Conservation (phyloP, 257 asterid species). For the Gardenia jasminoides region DNA sequence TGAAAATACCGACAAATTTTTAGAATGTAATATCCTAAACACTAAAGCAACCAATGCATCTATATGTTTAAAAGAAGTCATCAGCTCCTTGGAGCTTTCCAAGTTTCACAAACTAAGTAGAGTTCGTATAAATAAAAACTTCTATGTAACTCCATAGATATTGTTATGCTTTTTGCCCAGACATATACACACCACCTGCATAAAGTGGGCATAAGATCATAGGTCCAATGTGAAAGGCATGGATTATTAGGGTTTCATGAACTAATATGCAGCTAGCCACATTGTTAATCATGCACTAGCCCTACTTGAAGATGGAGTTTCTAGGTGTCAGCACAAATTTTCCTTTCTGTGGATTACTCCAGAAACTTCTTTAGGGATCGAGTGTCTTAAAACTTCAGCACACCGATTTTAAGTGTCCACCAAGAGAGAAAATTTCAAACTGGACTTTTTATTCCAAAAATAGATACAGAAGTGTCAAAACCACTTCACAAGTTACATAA, state of each 20-base stretch:
- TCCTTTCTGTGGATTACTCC: background rate
- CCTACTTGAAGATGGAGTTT: background rate
- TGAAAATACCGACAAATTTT: background rate
- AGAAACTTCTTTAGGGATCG: background rate
- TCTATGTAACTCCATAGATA: background rate
- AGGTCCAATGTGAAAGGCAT: background rate
- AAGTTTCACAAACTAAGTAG: background rate
- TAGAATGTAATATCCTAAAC: background rate
- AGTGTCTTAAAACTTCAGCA: background rate
- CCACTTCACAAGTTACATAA: background rate
- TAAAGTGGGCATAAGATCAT: background rate
- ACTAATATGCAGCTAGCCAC: background rate
- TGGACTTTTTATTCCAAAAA: background rate
- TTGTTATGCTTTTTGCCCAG: background rate
- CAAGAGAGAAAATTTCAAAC: background rate
- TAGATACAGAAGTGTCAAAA: background rate
- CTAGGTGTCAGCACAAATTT: background rate
- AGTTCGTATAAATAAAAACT: background rate
- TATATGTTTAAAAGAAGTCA: background rate
- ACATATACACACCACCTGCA: background rate
- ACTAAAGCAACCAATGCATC: background rate
- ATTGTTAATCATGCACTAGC: background rate
- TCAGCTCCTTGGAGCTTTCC: background rate
- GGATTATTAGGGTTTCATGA: background rate
- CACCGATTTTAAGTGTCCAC: background rate